A percentile compares a stretch with the other conserved stretches of the same genome.
These are phyloP conservation scores for Aspergillus tanneri DNA, from an alignment of 2,329 filamentous ascomycete genomes.

Conservation along the genomic window DNA sequence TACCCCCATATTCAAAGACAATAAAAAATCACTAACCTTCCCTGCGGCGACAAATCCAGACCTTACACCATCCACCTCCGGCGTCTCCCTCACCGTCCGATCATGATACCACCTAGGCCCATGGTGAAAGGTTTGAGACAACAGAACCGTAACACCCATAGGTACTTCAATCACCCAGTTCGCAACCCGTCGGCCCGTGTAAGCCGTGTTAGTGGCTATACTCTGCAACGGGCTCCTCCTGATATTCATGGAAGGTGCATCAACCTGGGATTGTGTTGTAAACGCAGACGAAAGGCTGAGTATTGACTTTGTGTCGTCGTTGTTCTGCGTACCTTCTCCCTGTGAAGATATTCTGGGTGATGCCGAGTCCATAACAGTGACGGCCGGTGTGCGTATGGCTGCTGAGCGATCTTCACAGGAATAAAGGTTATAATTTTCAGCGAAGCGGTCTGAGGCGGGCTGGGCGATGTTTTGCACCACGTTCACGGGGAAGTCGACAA, in stretches of 20 bases:
- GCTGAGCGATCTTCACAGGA: constrained; percentile 6
- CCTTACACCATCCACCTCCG: constrained; percentile 73
- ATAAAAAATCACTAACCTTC: constrained; percentile 54
- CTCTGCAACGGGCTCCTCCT: no score
- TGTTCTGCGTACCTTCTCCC: background rate
- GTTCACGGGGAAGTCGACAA: constrained; percentile 67
- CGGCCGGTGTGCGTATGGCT: background rate
- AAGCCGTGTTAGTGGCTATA: constrained; percentile 54
- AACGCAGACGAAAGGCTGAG: background rate
- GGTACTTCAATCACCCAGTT: constrained; percentile 73
- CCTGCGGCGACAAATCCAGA: constrained; percentile 74
- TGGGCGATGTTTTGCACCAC: constrained; percentile 31
- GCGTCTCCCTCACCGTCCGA: constrained; percentile 70
- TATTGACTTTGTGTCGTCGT: background rate
- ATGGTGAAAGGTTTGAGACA: constrained; percentile 84
- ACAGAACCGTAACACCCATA: constrained; percentile 76
- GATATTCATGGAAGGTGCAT: no score
- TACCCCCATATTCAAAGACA: no score
- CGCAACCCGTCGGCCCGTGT: constrained; percentile 68
- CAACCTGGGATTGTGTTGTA: no score
- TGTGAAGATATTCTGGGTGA: background rate
- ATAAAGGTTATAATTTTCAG: constrained; percentile 7
- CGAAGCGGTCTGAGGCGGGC: constrained; percentile 8
- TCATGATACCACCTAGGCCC: constrained; percentile 81
- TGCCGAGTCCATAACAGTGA: background rate